phyloP scores from a whole-genome alignment of 164 flowering plant genomes.

The Vitis riparia region DNA sequence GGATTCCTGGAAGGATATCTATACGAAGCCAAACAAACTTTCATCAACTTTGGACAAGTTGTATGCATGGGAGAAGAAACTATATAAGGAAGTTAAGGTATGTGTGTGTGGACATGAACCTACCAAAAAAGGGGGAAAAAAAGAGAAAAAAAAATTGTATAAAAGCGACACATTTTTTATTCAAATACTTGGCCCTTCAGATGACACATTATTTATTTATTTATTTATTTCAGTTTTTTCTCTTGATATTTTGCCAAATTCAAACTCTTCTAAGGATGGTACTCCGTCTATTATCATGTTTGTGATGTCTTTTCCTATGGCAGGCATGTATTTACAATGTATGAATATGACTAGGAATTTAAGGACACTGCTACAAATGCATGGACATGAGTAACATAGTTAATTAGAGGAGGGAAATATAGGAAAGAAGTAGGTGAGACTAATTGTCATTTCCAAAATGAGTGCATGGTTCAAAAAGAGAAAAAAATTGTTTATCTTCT shows the following conservation, averaged over 20 bases:
- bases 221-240: not conserved
- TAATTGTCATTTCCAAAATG: not conserved
- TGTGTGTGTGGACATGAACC: not conserved
- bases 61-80: conserved; percentile 90
- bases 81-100: conserved; percentile 96
- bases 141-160: too few relatives aligned
- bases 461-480: too few relatives aligned
- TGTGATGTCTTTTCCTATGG: not conserved
- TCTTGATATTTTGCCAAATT: not conserved
- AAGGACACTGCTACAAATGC: not conserved
- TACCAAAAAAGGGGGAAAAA: not conserved
- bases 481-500: too few relatives aligned
- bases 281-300: not conserved
- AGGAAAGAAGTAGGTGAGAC: not conserved
- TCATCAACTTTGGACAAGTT: conserved; percentile 79
- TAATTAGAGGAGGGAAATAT: not conserved
- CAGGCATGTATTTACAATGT: not conserved
- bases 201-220: too few relatives aligned
- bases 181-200: not conserved
- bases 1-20: conserved; percentile 32
- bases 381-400: not conserved
- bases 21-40: conserved; percentile 46
- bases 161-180: not conserved
- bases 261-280: not conserved
- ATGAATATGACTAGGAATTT: not conserved